phyloP scores from a whole-genome alignment of 208 protist genomes.

The Leishmania major region DNA sequence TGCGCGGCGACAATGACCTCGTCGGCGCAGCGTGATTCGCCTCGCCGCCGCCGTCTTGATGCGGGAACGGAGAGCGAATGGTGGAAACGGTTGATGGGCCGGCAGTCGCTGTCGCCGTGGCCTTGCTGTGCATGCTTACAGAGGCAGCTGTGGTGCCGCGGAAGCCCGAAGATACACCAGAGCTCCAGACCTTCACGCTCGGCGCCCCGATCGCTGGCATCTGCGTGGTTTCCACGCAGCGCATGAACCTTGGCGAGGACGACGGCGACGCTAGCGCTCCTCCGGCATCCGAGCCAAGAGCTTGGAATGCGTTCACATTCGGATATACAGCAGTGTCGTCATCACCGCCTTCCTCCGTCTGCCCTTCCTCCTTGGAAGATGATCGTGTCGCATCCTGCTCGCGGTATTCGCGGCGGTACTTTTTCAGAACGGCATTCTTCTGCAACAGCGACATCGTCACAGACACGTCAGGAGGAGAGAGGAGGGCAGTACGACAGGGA shows the following conservation, averaged over 20 bases:
- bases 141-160: too few relatives aligned
- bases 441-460: constrained; percentile 38
- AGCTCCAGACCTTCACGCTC: too few relatives aligned
- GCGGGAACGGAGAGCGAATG: neutral
- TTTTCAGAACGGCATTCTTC: constrained; percentile 48
- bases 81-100: neutral
- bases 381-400: constrained; percentile 4
- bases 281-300: neutral
- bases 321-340: neutral
- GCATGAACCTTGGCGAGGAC: too few relatives aligned
- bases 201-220: neutral
- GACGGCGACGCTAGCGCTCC: neutral
- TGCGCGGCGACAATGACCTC: neutral
- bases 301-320: neutral
- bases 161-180: neutral
- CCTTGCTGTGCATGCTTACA: neutral
- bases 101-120: neutral
- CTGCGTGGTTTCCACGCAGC: neutral
- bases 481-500: neutral
- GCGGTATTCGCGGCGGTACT: constrained; percentile 39
- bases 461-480: neutral
- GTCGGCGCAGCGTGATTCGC: neutral
- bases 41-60: too few relatives aligned
- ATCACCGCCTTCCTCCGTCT: neutral
- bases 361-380: neutral